phyloP scores from a whole-genome alignment of 1,284 basidiomycete genomes.

The Cryptococcus jaspeensis region DNA sequence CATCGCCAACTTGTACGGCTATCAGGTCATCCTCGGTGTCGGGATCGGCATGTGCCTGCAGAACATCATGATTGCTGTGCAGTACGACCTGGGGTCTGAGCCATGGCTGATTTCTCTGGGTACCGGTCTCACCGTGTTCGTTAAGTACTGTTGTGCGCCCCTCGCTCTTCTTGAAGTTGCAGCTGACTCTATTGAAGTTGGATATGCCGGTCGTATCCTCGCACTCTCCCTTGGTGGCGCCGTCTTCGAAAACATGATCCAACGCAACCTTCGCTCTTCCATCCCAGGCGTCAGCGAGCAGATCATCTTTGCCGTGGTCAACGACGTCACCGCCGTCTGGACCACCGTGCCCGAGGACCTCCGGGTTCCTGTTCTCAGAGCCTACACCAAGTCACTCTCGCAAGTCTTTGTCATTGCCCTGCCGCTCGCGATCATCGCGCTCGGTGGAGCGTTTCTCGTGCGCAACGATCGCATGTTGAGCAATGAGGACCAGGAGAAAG shows the following conservation, averaged over 20 bases:
- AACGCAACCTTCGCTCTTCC: slow-evolving; percentile 31
- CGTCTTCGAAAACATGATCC: slow-evolving; percentile 50
- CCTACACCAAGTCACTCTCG: slow-evolving; percentile 43
- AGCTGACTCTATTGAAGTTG: slow-evolving; percentile 20
- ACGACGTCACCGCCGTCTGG: slow-evolving; percentile 39
- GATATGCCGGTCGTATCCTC: slow-evolving; percentile 46
- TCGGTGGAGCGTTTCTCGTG: slow-evolving; percentile 36
- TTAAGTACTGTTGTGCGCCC: slow-evolving; percentile 14
- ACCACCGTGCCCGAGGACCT: slow-evolving; percentile 30
- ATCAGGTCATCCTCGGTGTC: slow-evolving; percentile 41
- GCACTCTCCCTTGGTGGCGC: slow-evolving; percentile 48
- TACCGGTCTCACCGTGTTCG: slow-evolving; percentile 37
- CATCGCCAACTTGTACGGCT: slow-evolving; percentile 40
- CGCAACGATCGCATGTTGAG: slow-evolving; percentile 41
- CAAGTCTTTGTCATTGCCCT: slow-evolving; percentile 44
- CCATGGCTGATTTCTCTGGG: slow-evolving; percentile 44
- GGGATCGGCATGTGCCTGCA: slow-evolving; percentile 46
- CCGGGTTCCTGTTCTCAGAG: slow-evolving; percentile 28
- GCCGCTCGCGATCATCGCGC: slow-evolving; percentile 34
- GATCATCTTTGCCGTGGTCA: slow-evolving; percentile 27
- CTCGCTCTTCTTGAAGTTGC: not conserved
- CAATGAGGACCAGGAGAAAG: slow-evolving; percentile 34
- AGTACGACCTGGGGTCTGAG: slow-evolving; percentile 41
- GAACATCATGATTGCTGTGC: slow-evolving; percentile 45
- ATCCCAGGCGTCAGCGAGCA: slow-evolving; percentile 27